Evolutionary conservation across 2,329 filamentous ascomycete genomes (phyloP), one percentile per base, ranked within the genome.

Genomic region (Cordyceps cateniannulata): DNA sequence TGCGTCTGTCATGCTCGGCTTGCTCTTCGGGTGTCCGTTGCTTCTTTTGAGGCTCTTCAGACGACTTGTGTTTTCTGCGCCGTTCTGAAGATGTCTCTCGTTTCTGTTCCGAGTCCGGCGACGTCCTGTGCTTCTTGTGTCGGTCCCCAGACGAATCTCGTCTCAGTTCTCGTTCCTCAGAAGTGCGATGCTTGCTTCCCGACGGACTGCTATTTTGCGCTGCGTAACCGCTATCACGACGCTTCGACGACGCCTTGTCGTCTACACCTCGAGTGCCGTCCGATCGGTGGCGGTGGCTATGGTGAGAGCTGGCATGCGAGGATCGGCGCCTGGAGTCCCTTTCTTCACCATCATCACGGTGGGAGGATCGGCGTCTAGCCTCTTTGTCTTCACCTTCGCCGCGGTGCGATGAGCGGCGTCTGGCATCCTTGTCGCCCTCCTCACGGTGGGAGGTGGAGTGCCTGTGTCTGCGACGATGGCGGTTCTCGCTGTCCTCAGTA

Each of bases 11-110:
- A 59, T 81, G 77, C 2, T 75, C 77, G 18, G 74, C 78, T 62
- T 81, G 79, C 65, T 83, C 79, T 63, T 82, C 79, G 2, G 75
- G 70, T 3, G 77, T 80, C 61, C 79, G 72, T 55, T 65, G 68
- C 24, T 20, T 54, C 14, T n/a, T n/a, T n/a, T 42, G 35, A 32
- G 18, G 18, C 9, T 12, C 12, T 24, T 32, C 12, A 16, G 49
- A 22, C 2, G 49, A 14, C 27, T 22, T 51, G 4, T 35, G 49
- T n/a, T 38, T 51, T n/a, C 14, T 24, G 7, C 24, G 40, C 40
- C 40, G 22, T 8, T 47, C 45, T 12, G 9, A 22, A 12, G 45
- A 25, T 22, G 22, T 18, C 22, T 12, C 24, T 4, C n/a, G 42
- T 29, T 40, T 52, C 14, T 24, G 32, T 29, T 44, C 52, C n/a